Evolutionary conservation across 345 rosid genomes (phyloP).

Genomic region (Fremontodendron californicum): DNA sequence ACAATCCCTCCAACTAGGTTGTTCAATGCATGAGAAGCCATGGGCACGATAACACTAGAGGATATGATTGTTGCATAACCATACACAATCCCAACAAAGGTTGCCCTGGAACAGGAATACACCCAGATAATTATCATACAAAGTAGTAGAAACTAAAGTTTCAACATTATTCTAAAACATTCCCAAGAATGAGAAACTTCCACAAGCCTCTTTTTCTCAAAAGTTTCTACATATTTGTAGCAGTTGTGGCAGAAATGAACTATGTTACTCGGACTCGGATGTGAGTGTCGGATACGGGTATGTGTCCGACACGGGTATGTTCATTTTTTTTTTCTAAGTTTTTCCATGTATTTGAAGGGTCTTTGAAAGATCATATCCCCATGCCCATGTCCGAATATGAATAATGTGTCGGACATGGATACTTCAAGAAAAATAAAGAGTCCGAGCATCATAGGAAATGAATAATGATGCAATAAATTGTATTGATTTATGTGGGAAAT

Average conservation of each 20-base stretch:
- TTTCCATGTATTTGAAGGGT: no score
- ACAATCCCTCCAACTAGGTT: slow-evolving; percentile 71
- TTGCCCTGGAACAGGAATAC: slow-evolving; percentile 55
- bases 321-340: no score
- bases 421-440: no score
- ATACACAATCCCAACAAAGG: slow-evolving; percentile 66
- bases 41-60: slow-evolving; percentile 60
- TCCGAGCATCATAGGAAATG: no score
- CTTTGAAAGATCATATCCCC: no score
- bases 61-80: slow-evolving; percentile 64
- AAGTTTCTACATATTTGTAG: background rate
- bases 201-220: background rate
- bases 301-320: no score
- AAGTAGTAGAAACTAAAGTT: background rate
- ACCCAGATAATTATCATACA: background rate
- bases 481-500: background rate
- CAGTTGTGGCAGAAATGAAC: no score
- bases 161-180: background rate
- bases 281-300: no score
- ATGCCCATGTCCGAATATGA: no score
- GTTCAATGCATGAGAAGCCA: slow-evolving; percentile 74
- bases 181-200: background rate
- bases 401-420: no score
- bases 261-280: no score
- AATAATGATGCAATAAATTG: background rate